A percentile compares a stretch with the other conserved stretches of the same genome.
Evolutionary conservation across 805 yeast genomes (phyloP).

Genomic region (Wickerhamiella brachini): DNA sequence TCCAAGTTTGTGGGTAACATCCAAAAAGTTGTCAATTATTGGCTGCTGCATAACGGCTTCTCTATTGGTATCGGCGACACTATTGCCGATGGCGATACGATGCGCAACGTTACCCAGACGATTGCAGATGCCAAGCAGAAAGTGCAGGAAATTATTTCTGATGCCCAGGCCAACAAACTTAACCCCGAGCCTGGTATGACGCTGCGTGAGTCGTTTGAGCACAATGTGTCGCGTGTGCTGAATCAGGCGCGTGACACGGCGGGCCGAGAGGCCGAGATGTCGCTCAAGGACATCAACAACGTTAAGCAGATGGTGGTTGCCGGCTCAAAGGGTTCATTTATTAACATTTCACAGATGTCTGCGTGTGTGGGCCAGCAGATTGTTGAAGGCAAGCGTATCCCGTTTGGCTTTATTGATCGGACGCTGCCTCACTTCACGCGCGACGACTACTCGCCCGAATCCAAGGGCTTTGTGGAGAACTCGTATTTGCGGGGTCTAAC

Average conservation of each 20-base stretch:
- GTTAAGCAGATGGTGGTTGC: conserved; percentile 99
- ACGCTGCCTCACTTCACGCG: conserved; percentile 95
- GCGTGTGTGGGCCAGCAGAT: conserved; percentile 99
- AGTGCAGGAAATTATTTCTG: conserved; percentile 85
- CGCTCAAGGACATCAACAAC: conserved; percentile 83
- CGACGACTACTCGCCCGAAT: conserved; percentile 97
- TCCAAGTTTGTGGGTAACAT: conserved; percentile 82
- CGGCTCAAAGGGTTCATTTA: conserved; percentile 98
- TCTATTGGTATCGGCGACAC: conserved; percentile 99
- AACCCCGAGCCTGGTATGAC: conserved; percentile 99
- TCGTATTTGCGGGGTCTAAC: conserved; percentile 94
- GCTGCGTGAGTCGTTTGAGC: conserved; percentile 93
- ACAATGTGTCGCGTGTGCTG: conserved; percentile 84
- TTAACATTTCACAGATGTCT: conserved; percentile 97
- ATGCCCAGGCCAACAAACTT: conserved; percentile 77
- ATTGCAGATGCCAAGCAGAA: conserved; percentile 85
- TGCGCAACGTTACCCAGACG: conserved; percentile 85
- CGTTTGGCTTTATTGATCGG: conserved; percentile 93
- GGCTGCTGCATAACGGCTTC: conserved; percentile 94
- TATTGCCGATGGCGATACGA: conserved; percentile 93
- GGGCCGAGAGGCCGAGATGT: conserved; percentile 96
- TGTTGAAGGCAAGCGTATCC: conserved; percentile 98
- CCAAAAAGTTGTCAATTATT: conserved; percentile 89
- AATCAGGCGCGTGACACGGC: conserved; percentile 99
- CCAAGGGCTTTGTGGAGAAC: conserved; percentile 95